Conservation (phyloP, 1,139 yeast species). For the Zygoascus sp. region DNA sequence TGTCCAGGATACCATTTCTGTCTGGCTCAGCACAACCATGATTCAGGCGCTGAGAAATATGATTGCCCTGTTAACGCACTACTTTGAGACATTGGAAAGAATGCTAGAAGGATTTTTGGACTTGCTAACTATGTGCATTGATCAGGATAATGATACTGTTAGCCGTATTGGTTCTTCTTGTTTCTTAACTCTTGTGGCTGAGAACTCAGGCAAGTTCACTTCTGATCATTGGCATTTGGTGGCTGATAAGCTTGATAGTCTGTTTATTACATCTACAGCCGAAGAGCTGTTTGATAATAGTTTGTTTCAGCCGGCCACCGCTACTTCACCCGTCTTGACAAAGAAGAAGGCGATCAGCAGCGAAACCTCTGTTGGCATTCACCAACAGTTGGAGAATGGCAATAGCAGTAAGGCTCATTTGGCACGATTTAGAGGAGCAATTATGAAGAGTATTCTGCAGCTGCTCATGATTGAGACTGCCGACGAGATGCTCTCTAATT, state of each 20-base stretch:
- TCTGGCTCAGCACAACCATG: constrained; percentile 94
- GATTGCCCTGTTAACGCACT: constrained; percentile 76
- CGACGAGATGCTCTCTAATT: constrained; percentile 67
- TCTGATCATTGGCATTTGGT: constrained; percentile 72
- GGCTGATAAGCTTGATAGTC: constrained; percentile 54
- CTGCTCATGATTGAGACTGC: constrained; percentile 81
- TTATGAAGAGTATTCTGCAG: constrained; percentile 88
- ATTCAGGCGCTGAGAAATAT: constrained; percentile 91
- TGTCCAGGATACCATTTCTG: constrained; percentile 76
- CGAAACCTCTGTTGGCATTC: constrained; percentile 15
- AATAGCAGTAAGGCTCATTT: constrained; percentile 7
- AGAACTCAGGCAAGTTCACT: constrained; percentile 64
- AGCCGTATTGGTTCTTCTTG: constrained; percentile 93
- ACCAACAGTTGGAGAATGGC: constrained; percentile 14
- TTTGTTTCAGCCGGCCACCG: constrained; percentile 8
- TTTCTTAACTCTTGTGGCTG: constrained; percentile 67
- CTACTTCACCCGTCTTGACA: neutral
- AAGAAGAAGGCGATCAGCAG: constrained; percentile 1
- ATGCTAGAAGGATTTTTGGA: constrained; percentile 76
- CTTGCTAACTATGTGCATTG: constrained; percentile 77
- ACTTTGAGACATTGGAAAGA: constrained; percentile 66
- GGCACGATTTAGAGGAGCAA: constrained; percentile 61
- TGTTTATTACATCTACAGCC: constrained; percentile 84
- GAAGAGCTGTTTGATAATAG: constrained; percentile 62
- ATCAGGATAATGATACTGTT: constrained; percentile 95